Evolutionary conservation across 1,284 basidiomycete species (phyloP).

Genomic region (Phlebopus sp.): DNA sequence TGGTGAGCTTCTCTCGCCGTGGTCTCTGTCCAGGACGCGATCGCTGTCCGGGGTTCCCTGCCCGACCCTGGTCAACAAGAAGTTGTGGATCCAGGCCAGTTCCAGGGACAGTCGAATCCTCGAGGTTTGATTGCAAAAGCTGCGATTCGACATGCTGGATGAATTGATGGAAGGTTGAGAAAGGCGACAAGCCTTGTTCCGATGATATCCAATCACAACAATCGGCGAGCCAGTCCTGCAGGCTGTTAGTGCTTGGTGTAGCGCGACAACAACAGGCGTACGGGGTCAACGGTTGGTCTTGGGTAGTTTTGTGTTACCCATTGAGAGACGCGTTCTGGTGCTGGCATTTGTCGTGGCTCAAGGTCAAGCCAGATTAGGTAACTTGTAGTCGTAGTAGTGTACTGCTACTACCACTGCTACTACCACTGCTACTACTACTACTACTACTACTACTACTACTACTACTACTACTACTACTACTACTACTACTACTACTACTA

Average conservation of each 20-base stretch:
- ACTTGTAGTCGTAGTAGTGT: too few relatives aligned
- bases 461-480: too few relatives aligned
- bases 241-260: not conserved
- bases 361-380: too few relatives aligned
- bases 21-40: not conserved
- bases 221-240: slow-evolving; percentile 68
- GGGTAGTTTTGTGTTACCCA: slow-evolving; percentile 52
- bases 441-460: too few relatives aligned
- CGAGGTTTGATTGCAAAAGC: slow-evolving; percentile 67
- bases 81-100: slow-evolving; percentile 61
- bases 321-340: slow-evolving; percentile 25
- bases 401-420: too few relatives aligned
- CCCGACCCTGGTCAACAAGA: slow-evolving; percentile 21
- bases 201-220: slow-evolving; percentile 63
- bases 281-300: slow-evolving; percentile 54
- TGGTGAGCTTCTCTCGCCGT: slow-evolving; percentile 25
- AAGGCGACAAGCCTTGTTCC: slow-evolving; percentile 47
- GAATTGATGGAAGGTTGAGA: slow-evolving; percentile 44
- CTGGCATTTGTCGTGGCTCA: slow-evolving; percentile 15
- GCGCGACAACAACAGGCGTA: slow-evolving; percentile 24
- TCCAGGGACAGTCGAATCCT: slow-evolving; percentile 62
- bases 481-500: too few relatives aligned
- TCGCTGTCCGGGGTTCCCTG: not conserved
- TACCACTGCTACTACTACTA: too few relatives aligned
- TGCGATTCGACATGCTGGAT: slow-evolving; percentile 56